Conservation (phyloP, 1,284 basidiomycete genomes). For the Cyathus olla region DNA sequence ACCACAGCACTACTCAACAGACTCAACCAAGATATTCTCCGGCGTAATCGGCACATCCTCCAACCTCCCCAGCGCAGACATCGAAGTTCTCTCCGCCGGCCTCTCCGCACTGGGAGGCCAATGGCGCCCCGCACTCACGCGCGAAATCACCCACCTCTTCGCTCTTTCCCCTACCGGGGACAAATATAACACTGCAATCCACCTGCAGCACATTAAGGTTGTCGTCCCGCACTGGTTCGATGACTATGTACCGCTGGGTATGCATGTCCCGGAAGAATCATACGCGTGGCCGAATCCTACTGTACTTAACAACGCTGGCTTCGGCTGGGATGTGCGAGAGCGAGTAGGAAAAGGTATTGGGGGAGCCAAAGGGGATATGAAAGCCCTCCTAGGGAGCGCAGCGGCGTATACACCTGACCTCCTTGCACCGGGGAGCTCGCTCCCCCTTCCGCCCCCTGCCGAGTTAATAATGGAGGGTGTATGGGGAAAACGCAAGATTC, state of each 20-base stretch:
- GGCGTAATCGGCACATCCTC: slow-evolving; percentile 79
- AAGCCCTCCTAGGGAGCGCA: slow-evolving; percentile 47
- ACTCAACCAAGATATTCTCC: slow-evolving; percentile 85
- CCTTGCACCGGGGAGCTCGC: not conserved
- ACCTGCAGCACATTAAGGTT: slow-evolving; percentile 68
- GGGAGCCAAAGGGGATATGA: slow-evolving; percentile 24
- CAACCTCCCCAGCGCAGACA: slow-evolving; percentile 72
- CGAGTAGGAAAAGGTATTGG: slow-evolving; percentile 26
- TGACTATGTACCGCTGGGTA: slow-evolving; percentile 76
- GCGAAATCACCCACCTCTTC: slow-evolving; percentile 90
- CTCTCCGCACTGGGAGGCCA: slow-evolving; percentile 86
- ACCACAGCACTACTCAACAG: slow-evolving; percentile 75
- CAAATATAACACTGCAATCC: slow-evolving; percentile 74
- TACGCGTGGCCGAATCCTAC: slow-evolving; percentile 83
- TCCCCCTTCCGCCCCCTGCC: slow-evolving; percentile 4
- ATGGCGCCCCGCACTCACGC: slow-evolving; percentile 79
- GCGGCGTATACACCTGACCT: slow-evolving; percentile 22
- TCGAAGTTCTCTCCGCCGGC: slow-evolving; percentile 79
- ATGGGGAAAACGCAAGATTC: slow-evolving; percentile 61
- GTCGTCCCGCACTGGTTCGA: slow-evolving; percentile 89
- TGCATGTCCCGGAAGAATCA: slow-evolving; percentile 62
- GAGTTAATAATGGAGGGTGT: slow-evolving; percentile 30
- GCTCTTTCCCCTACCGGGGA: slow-evolving; percentile 51
- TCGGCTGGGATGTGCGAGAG: slow-evolving; percentile 26
- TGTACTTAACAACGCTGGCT: slow-evolving; percentile 48